Percentiles rank a stretch among this genome's conserved stretches.
Conservation (phyloP, 345 rosid species). For the Fremontodendron californicum region DNA sequence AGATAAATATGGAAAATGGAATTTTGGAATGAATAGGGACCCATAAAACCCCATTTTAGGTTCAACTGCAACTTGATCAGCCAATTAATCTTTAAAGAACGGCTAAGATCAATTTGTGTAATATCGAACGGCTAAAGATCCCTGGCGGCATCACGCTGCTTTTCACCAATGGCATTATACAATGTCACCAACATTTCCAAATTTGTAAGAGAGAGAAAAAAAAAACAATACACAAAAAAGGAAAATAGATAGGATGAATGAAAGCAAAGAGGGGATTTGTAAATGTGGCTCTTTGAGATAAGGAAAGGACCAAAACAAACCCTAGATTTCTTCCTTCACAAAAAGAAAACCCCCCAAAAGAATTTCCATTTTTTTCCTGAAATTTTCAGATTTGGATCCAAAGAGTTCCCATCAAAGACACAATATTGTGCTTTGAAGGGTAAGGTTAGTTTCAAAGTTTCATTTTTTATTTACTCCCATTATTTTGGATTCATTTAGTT, state of each 20-base stretch:
- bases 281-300: constrained; percentile 22
- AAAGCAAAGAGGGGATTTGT: constrained; percentile 10
- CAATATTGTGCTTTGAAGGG: constrained; percentile 18
- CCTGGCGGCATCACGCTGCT: background rate
- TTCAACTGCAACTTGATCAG: background rate
- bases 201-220: background rate
- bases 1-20: background rate
- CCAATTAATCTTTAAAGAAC: background rate
- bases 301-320: constrained; percentile 26
- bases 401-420: background rate
- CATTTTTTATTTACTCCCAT: background rate
- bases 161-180: background rate
- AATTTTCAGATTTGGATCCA: constrained; percentile 25
- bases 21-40: background rate
- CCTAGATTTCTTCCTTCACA: constrained; percentile 42
- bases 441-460: constrained; percentile 26
- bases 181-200: background rate
- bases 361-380: background rate
- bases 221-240: background rate
- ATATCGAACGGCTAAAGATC: background rate
- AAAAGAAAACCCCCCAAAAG: background rate
- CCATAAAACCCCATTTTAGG: background rate
- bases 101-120: background rate
- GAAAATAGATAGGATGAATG: too few relatives aligned
- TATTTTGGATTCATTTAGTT: background rate